Evolutionary conservation across 306 rosid species (phyloP), one percentile per base, ranked within the genome.

Genomic region (Sophora flavescens): DNA sequence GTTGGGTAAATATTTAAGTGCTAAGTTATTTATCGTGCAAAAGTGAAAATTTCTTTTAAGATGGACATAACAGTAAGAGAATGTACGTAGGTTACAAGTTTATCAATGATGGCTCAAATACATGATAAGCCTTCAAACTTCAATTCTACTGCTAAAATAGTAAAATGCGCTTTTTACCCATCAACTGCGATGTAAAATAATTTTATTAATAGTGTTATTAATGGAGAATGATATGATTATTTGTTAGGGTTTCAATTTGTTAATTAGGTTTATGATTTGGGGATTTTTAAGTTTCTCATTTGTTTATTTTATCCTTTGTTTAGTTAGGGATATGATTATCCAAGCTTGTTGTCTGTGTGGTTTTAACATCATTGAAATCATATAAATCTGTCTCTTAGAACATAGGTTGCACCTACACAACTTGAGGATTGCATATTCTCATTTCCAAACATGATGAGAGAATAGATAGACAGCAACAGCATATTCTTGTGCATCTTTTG

Each of bases 1-100:
- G 69, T 9, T 89, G 42, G 98, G 98, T 95, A 83, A 86, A 63
- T 58, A 63, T 82, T 60, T 30, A 76, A 63, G 26, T 41, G 18
- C 50, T 18, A 22, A 54, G 9, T 44, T 60, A 12, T 73, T 78
- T 63, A 22, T 16, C 45, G 4, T 68, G 70, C 70, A 35, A 28
- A 72, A 47, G 39, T n/a, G 17, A 56, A 16, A 73, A 42, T 42
- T 74, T 57, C 41, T 22, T 61, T 0, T 70, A n/a, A 2, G 33
- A 50, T 15, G 47, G 45, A 30, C 73, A 60, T 28, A 8, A 4
- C 35, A 30, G 26, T 42, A 32, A 45, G 57, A 22, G 47, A 35
- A 47, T n/a, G 15, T 35, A 1, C 33, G 36, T 56, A 44, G 39
- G 14, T 47, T 73, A 18, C 80, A 72, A 72, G 60, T 50, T 44